Base-by-base conservation (phyloP, 768 basidiomycete genomes). In the Hypsizygus marmoreus region DNA sequence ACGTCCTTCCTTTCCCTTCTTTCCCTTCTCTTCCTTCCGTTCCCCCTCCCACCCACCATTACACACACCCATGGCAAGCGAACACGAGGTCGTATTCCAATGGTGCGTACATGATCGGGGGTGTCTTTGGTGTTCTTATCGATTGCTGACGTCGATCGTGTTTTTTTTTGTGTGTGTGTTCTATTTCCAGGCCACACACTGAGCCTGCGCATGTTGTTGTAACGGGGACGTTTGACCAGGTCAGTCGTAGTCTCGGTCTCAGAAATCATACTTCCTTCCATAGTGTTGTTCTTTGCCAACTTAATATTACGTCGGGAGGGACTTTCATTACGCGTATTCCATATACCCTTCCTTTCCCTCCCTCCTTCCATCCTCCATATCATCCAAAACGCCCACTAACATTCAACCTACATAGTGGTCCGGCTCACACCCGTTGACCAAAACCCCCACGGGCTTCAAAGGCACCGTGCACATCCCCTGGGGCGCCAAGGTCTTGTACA, bases 141-240 rank as follows among this genome's bases (percentile, higher is more conserved):
- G 4, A 39, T 29, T 26, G 29, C 30, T 10, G 33, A 17, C 41
- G 22, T 47, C 49, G 31, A 30, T 42, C 34, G 45, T 33, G 45
- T 48, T 39, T 46, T 38, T 45, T 43, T 45, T 50, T n/a, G n/a
- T n/a, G n/a, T n/a, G n/a, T n/a, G n/a, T n/a, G n/a, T n/a, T n/a
- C n/a, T n/a, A n/a, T n/a, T n/a, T n/a, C n/a, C n/a, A 88, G 86
- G 86, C 85, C 84, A 13, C 74, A 79, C 51, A 50, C 71, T 23
- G 72, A 74, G 38, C 76, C 84, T 31, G 69, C 59, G 37, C 64
- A 70, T 37, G 87, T 89, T 50, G 75, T 88, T 58, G 78, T 84
- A 45, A 88, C 86, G 16, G 89, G 89, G 28, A 77, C 84, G 23
- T 91, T 91, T 62, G 88, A 91, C 73, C 68, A 85, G 65, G 88